Conservation (phyloP, 345 rosid species). For the Salix purpurea region DNA sequence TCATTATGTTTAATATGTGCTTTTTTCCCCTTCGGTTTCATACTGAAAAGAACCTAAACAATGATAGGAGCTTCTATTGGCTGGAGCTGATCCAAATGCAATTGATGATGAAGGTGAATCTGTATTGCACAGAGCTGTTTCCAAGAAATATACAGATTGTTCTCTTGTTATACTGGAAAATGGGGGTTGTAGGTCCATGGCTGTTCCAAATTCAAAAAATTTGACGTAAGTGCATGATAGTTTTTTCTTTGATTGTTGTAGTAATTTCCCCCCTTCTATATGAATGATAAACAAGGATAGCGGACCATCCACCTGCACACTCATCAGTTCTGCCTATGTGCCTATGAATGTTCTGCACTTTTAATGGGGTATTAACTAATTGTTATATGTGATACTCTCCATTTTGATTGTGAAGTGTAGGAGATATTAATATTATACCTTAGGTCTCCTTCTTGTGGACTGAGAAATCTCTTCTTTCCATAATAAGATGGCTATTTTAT, state of each 20-base stretch:
- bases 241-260: neutral
- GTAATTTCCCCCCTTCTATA: too few species aligned
- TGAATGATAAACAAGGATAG: too few species aligned
- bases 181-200: conserved; percentile 89
- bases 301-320: too few species aligned
- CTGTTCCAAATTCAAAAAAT: conserved; percentile 63
- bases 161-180: conserved; percentile 84
- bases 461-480: too few species aligned
- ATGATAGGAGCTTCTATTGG: conserved; percentile 76
- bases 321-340: too few species aligned
- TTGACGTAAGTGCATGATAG: conserved; percentile 59
- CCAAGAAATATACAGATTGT: conserved; percentile 90
- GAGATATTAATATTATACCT: too few species aligned
- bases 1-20: neutral
- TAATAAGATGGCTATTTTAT: too few species aligned
- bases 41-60: conserved; percentile 9
- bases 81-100: conserved; percentile 98
- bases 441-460: too few species aligned
- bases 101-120: conserved; percentile 98
- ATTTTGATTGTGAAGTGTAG: too few species aligned
- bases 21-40: neutral
- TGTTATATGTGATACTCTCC: too few species aligned
- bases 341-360: too few species aligned
- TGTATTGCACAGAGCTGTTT: conserved; percentile 83
- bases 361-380: too few species aligned